Evolutionary conservation across 129 eudicot genomes (phyloP), one percentile per base, ranked within the genome.

Genomic region (Flaveria sonorensis): DNA sequence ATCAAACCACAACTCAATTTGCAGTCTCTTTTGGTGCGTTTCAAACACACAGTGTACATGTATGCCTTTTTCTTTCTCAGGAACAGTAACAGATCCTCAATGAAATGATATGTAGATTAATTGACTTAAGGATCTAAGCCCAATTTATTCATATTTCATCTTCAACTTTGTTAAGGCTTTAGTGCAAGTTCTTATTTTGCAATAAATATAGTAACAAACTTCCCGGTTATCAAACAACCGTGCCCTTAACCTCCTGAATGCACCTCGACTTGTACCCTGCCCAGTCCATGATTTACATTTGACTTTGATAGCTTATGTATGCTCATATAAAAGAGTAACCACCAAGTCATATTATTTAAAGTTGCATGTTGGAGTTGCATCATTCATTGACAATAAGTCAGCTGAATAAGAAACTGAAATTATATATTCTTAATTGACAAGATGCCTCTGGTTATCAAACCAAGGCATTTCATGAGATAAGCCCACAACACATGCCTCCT

Each of bases 301-400:
- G n/a, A 51, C 16, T 7, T 52, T 7, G 59, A 52, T 52, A 52
- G 21, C 16, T 16, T 6, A 20, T 52, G 59, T 52, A 52, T 6
- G 10, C 21, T 4, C 23, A 15, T 52, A 52, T 6, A 2, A 52
- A 52, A 52, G 10, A 52, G 59, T 52, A 52, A 52, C 59, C 59
- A n/a, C 59, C 59, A 52, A n/a, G 59, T 52, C 21, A n/a, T 23
- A 52, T 52, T 6, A 52, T n/a, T 16, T 52, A 52, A 52, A 52
- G 21, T 52, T 52, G 52, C 16, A 12, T 19, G 63, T 56, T 56
- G 63, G 63, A 56, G 63, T 56, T 56, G 64, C 64, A 3, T 59
- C 64, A 59, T 20, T 20, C 15, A 59, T 10, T 7, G 64, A 57
- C 23, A 14, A 57, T 55, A 59, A 21, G 36, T 24, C 64, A 21